Evolutionary conservation across 768 basidiomycete species (phyloP), one percentile per base, ranked within the genome.

Genomic region (Fibroporia radiculosa): DNA sequence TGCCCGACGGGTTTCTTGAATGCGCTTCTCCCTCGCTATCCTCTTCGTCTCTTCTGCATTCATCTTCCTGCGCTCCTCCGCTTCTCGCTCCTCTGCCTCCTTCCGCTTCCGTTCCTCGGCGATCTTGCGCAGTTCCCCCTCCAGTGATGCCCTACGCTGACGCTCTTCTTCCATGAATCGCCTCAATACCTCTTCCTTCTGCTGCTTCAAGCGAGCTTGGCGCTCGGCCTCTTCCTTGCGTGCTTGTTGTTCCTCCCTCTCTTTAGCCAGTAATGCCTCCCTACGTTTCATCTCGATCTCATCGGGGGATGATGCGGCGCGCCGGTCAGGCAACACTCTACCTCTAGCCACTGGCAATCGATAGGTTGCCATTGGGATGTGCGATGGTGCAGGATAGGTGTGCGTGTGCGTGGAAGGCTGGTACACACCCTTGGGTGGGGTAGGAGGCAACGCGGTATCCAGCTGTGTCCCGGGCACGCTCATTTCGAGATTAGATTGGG

Each of bases 51-150:
- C 55, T 27, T 50, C 58, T 44, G 42, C 40, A 25, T 43, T 37
- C 40, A 42, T 47, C 14, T 34, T 38, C 27, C 48, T 42, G 23
- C 48, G 47, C 18, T 54, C 60, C 24, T 57, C 60, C 19, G 55
- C 58, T 42, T 57, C 52, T 1, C 42, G 49, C 45, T 59, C 57
- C 10, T 40, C 42, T 24, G 48, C 51, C 29, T 59, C 55, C 26
- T 51, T 54, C 40, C 48, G 32, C 44, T 44, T 55, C 35, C 57
- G 50, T 40, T 60, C 49, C 38, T 52, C 52, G 14, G 56, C 57
- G 1, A 55, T 56, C 10, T 47, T 45, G 12, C 57, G 53, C 27
- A 59, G 40, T 40, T 65, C 58, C 27, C 52, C 52, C 44, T 62
- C 61, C 10, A 64, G 51, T 19, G 44, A 42, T 0, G 51, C 54